phyloP scores from a whole-genome alignment of 179 eudicot genomes.

The Heliamphora pulchella region DNA sequence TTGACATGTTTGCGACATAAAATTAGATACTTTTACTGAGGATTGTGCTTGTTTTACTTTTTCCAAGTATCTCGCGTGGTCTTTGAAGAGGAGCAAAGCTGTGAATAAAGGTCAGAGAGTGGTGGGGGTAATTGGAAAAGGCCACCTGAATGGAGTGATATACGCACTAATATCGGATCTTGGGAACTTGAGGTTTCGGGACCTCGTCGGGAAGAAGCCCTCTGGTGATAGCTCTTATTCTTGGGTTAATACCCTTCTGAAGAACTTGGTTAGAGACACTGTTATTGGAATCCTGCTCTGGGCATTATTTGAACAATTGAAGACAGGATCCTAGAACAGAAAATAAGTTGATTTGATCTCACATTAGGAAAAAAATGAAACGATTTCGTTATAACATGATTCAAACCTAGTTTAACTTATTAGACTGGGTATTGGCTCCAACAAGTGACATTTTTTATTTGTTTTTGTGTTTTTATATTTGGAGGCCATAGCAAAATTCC shows the following conservation, averaged over 20 bases:
- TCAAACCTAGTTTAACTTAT: no score
- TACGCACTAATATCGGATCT: slow-evolving; percentile 69
- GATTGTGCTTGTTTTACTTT: background rate
- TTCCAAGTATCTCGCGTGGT: slow-evolving; percentile 82
- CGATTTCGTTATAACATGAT: no score
- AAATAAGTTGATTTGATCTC: no score
- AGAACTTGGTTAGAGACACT: slow-evolving; percentile 69
- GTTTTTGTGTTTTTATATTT: no score
- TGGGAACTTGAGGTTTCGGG: slow-evolving; percentile 72
- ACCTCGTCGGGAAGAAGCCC: slow-evolving; percentile 58
- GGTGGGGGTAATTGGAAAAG: slow-evolving; percentile 88
- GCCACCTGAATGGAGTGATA: slow-evolving; percentile 92
- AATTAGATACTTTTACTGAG: background rate
- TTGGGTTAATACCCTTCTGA: slow-evolving; percentile 44
- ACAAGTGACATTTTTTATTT: no score
- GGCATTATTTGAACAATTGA: slow-evolving; percentile 61
- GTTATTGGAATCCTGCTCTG: slow-evolving; percentile 64
- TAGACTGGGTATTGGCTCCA: no score
- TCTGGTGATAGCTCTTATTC: slow-evolving; percentile 27
- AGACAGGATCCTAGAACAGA: slow-evolving; percentile 15
- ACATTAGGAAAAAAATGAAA: no score
- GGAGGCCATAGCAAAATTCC: no score
- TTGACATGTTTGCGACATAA: background rate
- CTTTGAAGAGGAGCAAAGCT: slow-evolving; percentile 92
- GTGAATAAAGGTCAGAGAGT: slow-evolving; percentile 68